Base-by-base conservation (phyloP, 768 basidiomycete genomes). In the Tylopilus sp. region DNA sequence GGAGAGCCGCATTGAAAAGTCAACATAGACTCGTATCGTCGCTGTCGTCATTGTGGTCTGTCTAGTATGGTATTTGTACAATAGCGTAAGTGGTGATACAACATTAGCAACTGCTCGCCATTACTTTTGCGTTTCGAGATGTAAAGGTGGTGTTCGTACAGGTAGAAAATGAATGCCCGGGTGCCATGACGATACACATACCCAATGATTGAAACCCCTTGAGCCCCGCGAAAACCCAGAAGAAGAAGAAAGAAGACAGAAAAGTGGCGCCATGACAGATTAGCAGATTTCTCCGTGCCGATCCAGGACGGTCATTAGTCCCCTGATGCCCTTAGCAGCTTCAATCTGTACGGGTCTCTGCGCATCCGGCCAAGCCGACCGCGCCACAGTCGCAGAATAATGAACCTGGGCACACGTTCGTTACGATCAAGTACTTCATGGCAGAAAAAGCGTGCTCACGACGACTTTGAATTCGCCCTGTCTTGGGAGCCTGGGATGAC, bases 1-100 rank as follows among this genome's bases (percentile, higher is more conserved):
- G 14, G 77, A 85, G 48, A 95, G 92, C 70, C 79, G 72, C 55
- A 93, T 97, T 34, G 78, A 77, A 38, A 88, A 84, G 65, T 70
- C 69, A 4, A 26, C 43, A 31, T 68, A 53, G 38, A 54, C 12
- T 30, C 17, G 28, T 37, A 29, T 47, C 25, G 36, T 51, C 22
- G 31, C 41, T 36, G 28, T 48, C 24, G 40, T 53, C 28, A 36
- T 24, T 30, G 42, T 55, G 48, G 25, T 53, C 43, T 56, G 59
- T 52, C 14, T 51, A 43, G 48, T 52, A 45, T n/a, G 45, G 38
- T 60, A 55, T 31, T 58, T 29, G 45, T 66, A 60, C 43, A 57
- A 45, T 63, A 61, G 45, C 31, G 56, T 63, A 59, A 37, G 53
- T 65, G 55, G 38, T 68, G 55, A 44, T 71, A 71, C 68, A 70